phyloP scores from a whole-genome alignment of 2,329 filamentous ascomycete species.

The Fusarium avenaceum region DNA sequence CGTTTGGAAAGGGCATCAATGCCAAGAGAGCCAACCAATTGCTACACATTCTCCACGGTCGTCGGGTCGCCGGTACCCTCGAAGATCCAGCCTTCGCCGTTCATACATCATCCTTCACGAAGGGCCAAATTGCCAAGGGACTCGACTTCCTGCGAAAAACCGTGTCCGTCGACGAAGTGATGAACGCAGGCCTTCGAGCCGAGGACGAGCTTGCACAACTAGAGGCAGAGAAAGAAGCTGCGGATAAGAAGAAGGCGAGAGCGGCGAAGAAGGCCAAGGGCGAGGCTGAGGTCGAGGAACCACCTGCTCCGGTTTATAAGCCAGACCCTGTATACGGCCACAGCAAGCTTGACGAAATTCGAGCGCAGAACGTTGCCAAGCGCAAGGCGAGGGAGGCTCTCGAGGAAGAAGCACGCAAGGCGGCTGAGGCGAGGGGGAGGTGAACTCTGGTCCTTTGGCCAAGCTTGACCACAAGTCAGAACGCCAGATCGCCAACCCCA shows the following conservation, averaged over 20 bases:
- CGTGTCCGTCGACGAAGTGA: constrained; percentile 70
- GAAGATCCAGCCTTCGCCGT: constrained; percentile 67
- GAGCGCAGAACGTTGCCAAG: constrained; percentile 65
- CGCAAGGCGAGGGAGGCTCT: constrained; percentile 62
- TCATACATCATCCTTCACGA: constrained; percentile 62
- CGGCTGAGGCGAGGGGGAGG: constrained; percentile 57
- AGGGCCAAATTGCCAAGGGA: constrained; percentile 60
- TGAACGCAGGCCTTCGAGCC: constrained; percentile 71
- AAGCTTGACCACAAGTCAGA: constrained; percentile 55
- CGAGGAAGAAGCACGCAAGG: constrained; percentile 58
- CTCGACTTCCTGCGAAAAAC: constrained; percentile 68
- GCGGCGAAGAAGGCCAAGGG: constrained; percentile 44
- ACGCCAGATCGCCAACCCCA: constrained; percentile 57
- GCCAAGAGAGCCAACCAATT: constrained; percentile 64
- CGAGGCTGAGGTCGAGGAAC: constrained; percentile 16
- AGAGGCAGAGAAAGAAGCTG: constrained; percentile 56
- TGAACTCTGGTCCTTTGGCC: constrained; percentile 58
- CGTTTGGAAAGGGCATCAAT: constrained; percentile 66
- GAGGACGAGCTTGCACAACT: constrained; percentile 72
- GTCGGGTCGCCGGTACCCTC: constrained; percentile 73
- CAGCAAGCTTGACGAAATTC: constrained; percentile 69
- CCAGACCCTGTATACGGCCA: constrained; percentile 69
- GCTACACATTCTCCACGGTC: constrained; percentile 71
- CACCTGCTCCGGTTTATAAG: constrained; percentile 47
- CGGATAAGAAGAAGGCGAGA: constrained; percentile 41